Evolutionary conservation across 306 rosid genomes (phyloP).

Genomic region (Quercus glauca): DNA sequence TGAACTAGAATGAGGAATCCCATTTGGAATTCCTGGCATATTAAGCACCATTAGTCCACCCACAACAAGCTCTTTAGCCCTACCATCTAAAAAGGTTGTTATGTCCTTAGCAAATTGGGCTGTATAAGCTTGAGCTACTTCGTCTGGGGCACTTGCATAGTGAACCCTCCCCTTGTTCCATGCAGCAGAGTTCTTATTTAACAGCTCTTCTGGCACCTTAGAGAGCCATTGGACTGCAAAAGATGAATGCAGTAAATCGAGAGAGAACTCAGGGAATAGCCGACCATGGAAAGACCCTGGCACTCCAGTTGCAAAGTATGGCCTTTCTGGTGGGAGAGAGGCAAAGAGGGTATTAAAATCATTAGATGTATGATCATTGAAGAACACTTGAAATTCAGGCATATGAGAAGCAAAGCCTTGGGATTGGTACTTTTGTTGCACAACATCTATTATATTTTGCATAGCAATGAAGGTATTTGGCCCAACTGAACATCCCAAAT

Average conservation of each 20-base stretch:
- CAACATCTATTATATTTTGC: slow-evolving; percentile 6
- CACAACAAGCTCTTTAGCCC: neutral
- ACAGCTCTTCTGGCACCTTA: slow-evolving; percentile 6
- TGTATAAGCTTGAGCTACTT: neutral
- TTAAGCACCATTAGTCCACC: neutral
- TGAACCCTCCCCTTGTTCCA: slow-evolving; percentile 24
- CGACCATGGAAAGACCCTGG: too few relatives aligned
- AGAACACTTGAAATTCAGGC: slow-evolving; percentile 24
- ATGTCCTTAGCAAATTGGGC: neutral
- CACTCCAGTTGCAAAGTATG: too few relatives aligned
- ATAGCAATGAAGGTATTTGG: slow-evolving; percentile 7
- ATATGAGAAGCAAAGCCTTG: neutral
- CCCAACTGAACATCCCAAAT: neutral
- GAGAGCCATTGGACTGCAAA: slow-evolving; percentile 26
- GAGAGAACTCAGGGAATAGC: neutral
- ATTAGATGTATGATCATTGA: neutral
- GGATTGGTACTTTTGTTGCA: slow-evolving; percentile 1
- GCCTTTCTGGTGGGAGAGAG: too few relatives aligned
- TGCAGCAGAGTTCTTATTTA: slow-evolving; percentile 5
- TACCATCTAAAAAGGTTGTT: neutral
- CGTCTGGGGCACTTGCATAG: neutral
- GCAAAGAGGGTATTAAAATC: too few relatives aligned
- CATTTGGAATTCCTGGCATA: neutral
- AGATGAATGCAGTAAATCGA: slow-evolving; percentile 16
- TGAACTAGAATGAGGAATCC: neutral